phyloP scores from a whole-genome alignment of 208 protist species.

The Tritrichomonas foetus region DNA sequence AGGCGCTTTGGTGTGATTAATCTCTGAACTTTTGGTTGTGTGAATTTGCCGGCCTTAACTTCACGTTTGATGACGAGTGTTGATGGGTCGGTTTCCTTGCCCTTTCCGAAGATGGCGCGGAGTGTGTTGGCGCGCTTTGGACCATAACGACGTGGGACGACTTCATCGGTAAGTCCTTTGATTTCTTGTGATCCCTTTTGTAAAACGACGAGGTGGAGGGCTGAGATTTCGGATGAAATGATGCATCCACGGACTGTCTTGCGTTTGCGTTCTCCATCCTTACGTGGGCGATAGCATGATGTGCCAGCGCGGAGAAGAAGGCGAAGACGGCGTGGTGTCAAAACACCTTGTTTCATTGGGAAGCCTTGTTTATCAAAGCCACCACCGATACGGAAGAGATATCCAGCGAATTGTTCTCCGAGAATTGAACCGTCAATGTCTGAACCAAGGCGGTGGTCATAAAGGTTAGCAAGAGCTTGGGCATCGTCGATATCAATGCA shows the following conservation, averaged over 20 bases:
- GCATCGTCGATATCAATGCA: conserved; percentile 72
- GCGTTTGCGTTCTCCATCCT: conserved; percentile 93
- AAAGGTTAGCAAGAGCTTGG: background rate
- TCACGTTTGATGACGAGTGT: conserved; percentile 88
- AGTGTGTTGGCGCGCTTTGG: conserved; percentile 99
- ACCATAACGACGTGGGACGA: conserved; percentile 82
- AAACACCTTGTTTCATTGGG: conserved; percentile 98
- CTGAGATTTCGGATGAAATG: no score
- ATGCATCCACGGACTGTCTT: conserved; percentile 97
- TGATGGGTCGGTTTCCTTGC: conserved; percentile 81
- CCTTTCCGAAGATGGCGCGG: conserved; percentile 88
- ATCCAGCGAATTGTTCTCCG: conserved; percentile 84
- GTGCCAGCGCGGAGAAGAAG: no score
- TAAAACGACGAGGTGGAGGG: no score
- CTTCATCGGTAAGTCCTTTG: conserved; percentile 58
- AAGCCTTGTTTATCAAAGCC: conserved; percentile 99
- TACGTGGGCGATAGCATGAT: no score
- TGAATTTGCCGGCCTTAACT: conserved; percentile 82
- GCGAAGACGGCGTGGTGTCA: conserved; percentile 85
- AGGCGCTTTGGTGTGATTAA: conserved; percentile 71
- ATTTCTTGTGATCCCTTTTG: no score
- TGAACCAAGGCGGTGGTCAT: background rate
- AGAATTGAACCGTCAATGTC: conserved; percentile 67
- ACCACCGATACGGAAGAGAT: conserved; percentile 95
- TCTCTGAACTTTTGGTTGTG: conserved; percentile 98